Base-by-base conservation (phyloP, 148 eudicot species). In the Oxyria digyna region DNA sequence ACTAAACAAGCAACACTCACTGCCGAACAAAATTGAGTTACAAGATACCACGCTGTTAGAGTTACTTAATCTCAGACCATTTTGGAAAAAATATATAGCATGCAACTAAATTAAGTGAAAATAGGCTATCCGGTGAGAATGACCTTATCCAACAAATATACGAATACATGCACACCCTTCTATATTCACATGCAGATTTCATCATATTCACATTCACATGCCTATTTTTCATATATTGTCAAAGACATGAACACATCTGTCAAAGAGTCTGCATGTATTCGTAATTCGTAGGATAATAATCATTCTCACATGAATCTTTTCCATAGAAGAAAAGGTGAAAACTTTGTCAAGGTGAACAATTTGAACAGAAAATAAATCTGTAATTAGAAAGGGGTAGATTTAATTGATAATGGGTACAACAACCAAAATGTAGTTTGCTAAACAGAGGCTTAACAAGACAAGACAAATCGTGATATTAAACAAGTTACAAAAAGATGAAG, bases 1-100 rank as follows among this genome's bases (percentile, higher is more conserved):
- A 42, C 78, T 77, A 77, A 93, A 87, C 20, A 80, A 77, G 80
- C 98, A 89, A 62, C 78, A 80, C 20, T 88, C 89, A 68, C 99
- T 94, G 97, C 82, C 77, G 67, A 77, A 54, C 55, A 54, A 54
- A 8, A 1, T 24, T 54, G 6, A 23, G 31, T 54, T 12, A 24
- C 13, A 54, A 10, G 62, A 24, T 54, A 24, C 62, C 62, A 24
- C 6, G 31, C 23, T 24, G 14, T 10, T 54, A 54, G 29, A 54
- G 32, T 17, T n/a, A 54, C 15, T 17, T 17, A 24, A 11, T 10
- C 27, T 54, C 15, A 23, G 6, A 8, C 15, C 23, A 52, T 24
- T 23, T 12, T 3, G 15, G 31, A 52, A 52, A 15, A 23, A 50
- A 21, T 7, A 50, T 21, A 50, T 21, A 52, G 62, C 62, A 23